phyloP scores from a whole-genome alignment of 1,284 basidiomycete species.

The Entoloma clypeatum region DNA sequence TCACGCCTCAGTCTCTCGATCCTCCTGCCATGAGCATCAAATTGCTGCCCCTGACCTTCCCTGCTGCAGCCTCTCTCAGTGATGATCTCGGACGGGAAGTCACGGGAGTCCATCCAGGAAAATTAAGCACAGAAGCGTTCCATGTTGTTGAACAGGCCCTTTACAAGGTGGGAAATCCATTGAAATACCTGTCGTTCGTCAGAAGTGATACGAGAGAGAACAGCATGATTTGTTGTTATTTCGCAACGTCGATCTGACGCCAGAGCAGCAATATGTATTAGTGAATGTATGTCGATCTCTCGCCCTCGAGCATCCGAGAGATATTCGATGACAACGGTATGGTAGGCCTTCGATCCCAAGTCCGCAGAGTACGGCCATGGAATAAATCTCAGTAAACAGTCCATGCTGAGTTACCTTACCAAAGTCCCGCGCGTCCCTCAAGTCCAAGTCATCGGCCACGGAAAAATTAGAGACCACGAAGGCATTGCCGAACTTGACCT shows the following conservation, averaged over 20 bases:
- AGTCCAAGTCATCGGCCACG: constrained; percentile 85
- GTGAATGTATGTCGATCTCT: constrained; percentile 76
- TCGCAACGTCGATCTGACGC: constrained; percentile 62
- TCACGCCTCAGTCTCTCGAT: too few relatives aligned
- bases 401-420: constrained; percentile 82
- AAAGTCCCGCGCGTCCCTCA: constrained; percentile 83
- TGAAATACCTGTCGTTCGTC: not conserved
- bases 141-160: constrained; percentile 57
- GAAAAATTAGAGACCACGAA: constrained; percentile 70
- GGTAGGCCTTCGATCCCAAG: constrained; percentile 54
- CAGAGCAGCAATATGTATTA: constrained; percentile 79
- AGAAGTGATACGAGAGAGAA: not conserved
- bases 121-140: constrained; percentile 52
- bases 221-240: constrained; percentile 77
- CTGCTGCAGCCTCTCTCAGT: constrained; percentile 53
- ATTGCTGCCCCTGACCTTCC: constrained; percentile 52
- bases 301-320: not conserved
- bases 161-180: constrained; percentile 52
- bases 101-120: constrained; percentile 55
- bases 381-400: constrained; percentile 75
- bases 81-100: constrained; percentile 64
- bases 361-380: constrained; percentile 78
- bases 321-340: constrained; percentile 2
- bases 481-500: constrained; percentile 68
- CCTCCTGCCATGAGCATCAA: constrained; percentile 48